phyloP scores from a whole-genome alignment of 2,329 filamentous ascomycete species.

The Dichotomopilus funicola region DNA sequence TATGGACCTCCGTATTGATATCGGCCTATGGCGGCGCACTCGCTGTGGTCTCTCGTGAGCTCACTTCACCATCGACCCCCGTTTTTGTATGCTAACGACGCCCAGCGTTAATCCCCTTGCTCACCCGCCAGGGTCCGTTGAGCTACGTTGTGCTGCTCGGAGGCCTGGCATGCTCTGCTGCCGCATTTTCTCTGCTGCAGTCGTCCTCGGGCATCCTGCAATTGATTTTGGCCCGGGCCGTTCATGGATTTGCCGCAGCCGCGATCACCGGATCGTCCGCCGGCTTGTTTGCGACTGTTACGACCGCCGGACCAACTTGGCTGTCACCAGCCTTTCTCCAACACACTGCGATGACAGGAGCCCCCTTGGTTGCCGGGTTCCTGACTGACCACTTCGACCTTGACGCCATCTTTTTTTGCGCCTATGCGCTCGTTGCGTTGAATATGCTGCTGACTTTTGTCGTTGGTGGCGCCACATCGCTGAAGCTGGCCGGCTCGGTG shows the following conservation, averaged over 20 bases:
- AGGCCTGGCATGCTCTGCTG: constrained; percentile 15
- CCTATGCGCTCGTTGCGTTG: constrained; percentile 17
- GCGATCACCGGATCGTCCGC: constrained; percentile 17
- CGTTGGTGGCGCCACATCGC: not conserved
- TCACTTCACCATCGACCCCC: not conserved
- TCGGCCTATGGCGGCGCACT: constrained; percentile 22
- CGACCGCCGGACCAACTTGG: not conserved
- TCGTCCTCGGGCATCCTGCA: constrained; percentile 7
- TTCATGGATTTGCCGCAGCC: constrained; percentile 20
- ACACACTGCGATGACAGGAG: constrained; percentile 17
- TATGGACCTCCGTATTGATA: constrained; percentile 22
- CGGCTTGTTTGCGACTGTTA: constrained; percentile 10
- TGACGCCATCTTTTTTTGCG: constrained; percentile 18
- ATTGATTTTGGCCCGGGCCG: constrained; percentile 17
- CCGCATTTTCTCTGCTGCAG: constrained; percentile 18
- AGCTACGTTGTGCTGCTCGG: constrained; percentile 13
- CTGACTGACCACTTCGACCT: constrained; percentile 12
- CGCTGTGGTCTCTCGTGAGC: constrained; percentile 21
- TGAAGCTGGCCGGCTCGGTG: not conserved
- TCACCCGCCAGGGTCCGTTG: constrained; percentile 11
- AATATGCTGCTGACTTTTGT: constrained; percentile 12
- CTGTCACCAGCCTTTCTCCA: constrained; percentile 19
- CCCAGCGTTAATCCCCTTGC: constrained; percentile 19
- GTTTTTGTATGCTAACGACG: not conserved
- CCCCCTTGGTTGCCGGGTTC: constrained; percentile 13